phyloP scores from a whole-genome alignment of 345 rosid genomes.

The Gossypium mustelinum region DNA sequence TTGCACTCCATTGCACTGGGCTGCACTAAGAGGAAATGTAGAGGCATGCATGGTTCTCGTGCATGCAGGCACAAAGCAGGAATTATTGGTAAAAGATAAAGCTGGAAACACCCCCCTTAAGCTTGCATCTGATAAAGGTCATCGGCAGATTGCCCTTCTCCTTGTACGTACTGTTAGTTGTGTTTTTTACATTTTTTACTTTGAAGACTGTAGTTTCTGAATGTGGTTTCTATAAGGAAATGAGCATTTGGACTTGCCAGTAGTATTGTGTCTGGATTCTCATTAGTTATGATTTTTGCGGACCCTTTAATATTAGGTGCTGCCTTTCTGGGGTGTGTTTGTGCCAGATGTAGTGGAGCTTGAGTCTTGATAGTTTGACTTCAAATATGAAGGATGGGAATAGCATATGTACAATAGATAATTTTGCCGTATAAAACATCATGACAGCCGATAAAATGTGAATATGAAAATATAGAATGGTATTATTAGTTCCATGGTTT shows the following conservation, averaged over 20 bases:
- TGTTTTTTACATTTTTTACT: neutral
- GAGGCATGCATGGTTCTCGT: slow-evolving; percentile 83
- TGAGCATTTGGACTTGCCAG: neutral
- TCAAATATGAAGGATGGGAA: neutral
- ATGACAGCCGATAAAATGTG: neutral
- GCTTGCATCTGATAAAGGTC: slow-evolving; percentile 94
- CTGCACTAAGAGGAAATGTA: slow-evolving; percentile 65
- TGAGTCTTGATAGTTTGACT: neutral
- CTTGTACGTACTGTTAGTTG: slow-evolving; percentile 70
- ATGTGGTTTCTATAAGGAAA: slow-evolving; percentile 8
- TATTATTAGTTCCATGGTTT: neutral
- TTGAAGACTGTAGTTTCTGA: slow-evolving; percentile 8
- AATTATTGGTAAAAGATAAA: slow-evolving; percentile 65
- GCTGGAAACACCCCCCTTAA: slow-evolving; percentile 79
- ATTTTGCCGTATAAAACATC: neutral
- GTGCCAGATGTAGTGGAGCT: neutral
- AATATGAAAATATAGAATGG: neutral
- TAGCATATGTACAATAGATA: neutral
- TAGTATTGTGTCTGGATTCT: neutral
- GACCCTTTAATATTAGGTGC: neutral
- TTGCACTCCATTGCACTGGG: slow-evolving; percentile 98
- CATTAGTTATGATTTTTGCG: neutral
- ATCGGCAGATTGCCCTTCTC: slow-evolving; percentile 71
- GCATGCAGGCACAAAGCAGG: slow-evolving; percentile 86
- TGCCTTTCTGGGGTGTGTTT: slow-evolving; percentile 4